phyloP scores from a whole-genome alignment of 2,329 filamentous ascomycete species.

The Ophiostoma sp. region DNA sequence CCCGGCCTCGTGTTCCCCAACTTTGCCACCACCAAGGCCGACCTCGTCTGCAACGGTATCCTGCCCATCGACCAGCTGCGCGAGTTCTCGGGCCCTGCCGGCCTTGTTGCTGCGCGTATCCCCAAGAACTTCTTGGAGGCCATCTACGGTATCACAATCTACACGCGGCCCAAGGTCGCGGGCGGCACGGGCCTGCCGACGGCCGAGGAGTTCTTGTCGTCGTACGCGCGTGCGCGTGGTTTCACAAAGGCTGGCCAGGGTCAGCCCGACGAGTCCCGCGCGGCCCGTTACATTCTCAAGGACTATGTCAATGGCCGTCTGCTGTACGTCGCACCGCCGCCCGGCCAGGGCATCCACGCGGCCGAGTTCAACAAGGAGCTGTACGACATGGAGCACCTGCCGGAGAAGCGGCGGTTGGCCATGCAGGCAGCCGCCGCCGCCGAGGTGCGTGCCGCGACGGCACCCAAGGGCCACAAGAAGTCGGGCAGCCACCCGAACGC shows the following conservation, averaged over 20 bases:
- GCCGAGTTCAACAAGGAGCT: conserved; percentile 81
- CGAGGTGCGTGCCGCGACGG: conserved; percentile 1
- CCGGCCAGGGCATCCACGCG: conserved; percentile 56
- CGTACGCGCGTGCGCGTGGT: conserved; percentile 83
- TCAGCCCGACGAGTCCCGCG: conserved; percentile 87
- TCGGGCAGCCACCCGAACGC: conserved; percentile 10
- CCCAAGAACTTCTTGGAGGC: conserved; percentile 86
- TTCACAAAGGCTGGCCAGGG: conserved; percentile 86
- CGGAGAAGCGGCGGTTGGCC: conserved; percentile 68
- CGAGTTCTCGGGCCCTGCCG: conserved; percentile 82
- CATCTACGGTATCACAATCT: conserved; percentile 87
- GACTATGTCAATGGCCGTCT: conserved; percentile 97
- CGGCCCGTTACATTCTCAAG: conserved; percentile 83
- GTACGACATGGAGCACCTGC: conserved; percentile 77
- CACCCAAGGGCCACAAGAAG: conserved; percentile 2
- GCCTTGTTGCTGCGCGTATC: conserved; percentile 76
- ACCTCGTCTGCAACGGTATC: conserved; percentile 90
- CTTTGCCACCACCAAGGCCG: conserved; percentile 92
- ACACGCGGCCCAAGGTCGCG: conserved; percentile 75
- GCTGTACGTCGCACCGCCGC: conserved; percentile 84
- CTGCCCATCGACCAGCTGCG: conserved; percentile 94
- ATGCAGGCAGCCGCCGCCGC: conserved; percentile 44
- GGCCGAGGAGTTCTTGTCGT: conserved; percentile 73
- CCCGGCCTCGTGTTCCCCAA: conserved; percentile 98
- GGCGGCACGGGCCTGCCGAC: conserved; percentile 85